A percentile compares a stretch with the other conserved stretches of the same genome.
Conservation (phyloP, 192 early-diverging fungal species). For the Endogone sp. region DNA sequence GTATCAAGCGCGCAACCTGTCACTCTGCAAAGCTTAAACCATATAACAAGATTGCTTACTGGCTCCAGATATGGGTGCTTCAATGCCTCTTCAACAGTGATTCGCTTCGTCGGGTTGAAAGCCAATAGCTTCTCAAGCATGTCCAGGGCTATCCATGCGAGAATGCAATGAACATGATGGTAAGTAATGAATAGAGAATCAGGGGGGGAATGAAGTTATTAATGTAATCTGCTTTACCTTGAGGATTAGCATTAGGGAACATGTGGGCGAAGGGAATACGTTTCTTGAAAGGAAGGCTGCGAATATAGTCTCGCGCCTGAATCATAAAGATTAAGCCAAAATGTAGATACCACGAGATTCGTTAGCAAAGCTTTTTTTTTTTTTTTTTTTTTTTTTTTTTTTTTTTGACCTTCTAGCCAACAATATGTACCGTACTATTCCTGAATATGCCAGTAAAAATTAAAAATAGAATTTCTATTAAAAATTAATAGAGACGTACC, state of each 20-base stretch:
- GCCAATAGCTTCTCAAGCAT: constrained; percentile 88
- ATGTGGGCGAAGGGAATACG: constrained; percentile 77
- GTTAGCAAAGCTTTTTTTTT: neutral
- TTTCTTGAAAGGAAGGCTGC: constrained; percentile 79
- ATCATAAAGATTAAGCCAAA: neutral
- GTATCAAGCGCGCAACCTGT: neutral
- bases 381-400: constrained; percentile 13
- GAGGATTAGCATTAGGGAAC: constrained; percentile 85
- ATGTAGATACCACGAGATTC: neutral
- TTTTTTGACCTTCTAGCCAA: neutral
- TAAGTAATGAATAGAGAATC: neutral
- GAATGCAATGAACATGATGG: neutral
- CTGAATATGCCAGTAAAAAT: no score
- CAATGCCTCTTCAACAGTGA: constrained; percentile 92
- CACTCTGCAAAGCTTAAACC: neutral
- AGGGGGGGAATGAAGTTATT: neutral
- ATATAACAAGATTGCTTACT: constrained; percentile 14
- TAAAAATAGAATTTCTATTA: no score
- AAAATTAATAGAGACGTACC: no score
- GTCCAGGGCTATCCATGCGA: constrained; percentile 75
- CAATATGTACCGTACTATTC: neutral
- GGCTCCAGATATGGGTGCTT: constrained; percentile 85
- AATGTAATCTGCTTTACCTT: constrained; percentile 16
- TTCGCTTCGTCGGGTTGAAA: constrained; percentile 87
- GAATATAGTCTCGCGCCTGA: constrained; percentile 88